phyloP scores from a whole-genome alignment of 441 rosid species.

The Gossypium schwendimanii region DNA sequence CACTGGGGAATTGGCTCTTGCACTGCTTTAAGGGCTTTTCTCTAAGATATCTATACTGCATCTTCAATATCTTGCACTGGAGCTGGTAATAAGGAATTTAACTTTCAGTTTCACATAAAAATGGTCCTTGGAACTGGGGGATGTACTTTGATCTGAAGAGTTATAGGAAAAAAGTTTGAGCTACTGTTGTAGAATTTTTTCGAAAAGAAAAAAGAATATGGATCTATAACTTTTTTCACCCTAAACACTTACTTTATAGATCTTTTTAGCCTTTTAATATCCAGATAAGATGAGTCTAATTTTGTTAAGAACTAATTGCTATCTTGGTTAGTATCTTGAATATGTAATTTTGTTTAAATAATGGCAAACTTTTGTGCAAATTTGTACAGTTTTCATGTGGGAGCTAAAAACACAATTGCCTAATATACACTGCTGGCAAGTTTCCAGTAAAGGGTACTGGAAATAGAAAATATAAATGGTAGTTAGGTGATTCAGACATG shows the following conservation, averaged over 20 bases:
- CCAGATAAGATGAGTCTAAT: not conserved
- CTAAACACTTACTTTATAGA: not conserved
- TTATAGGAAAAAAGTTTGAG: not conserved
- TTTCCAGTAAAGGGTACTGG: not conserved
- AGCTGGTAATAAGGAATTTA: not conserved
- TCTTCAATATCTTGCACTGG: not conserved
- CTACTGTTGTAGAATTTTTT: not conserved
- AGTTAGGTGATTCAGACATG: not conserved
- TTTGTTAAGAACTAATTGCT: conserved; percentile 2
- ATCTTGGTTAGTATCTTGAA: not conserved
- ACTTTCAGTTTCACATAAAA: not conserved
- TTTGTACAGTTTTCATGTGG: not conserved
- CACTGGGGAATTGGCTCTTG: not conserved
- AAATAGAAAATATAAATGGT: not conserved
- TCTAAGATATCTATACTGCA: not conserved
- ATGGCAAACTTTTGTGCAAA: not conserved
- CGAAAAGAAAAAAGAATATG: not conserved
- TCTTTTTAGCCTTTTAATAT: not conserved
- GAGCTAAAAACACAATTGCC: not conserved
- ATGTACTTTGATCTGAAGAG: not conserved
- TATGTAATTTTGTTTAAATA: not conserved
- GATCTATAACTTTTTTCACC: not conserved
- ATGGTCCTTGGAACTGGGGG: not conserved
- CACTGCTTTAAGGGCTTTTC: not conserved
- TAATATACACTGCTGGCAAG: not conserved